Evolutionary conservation across 148 eudicot species (phyloP), one percentile per base, ranked within the genome.

Genomic region (Fagopyrum esculentum): DNA sequence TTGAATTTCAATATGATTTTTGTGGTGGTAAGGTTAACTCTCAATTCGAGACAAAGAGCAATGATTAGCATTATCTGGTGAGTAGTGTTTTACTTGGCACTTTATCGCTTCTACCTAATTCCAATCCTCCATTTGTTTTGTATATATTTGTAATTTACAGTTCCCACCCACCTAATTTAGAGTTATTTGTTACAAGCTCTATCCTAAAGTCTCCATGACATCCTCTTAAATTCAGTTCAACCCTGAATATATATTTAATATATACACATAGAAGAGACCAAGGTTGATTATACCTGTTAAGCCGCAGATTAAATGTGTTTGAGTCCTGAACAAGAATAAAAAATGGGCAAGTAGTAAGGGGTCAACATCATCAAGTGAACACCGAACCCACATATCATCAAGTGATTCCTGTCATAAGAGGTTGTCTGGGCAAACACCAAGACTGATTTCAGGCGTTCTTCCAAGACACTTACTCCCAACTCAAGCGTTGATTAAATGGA

Each of bases 401-500:
- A 74, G 76, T 74, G 76, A 73, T 73, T 40, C 60, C 3, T 45
- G 44, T 73, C 63, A 73, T 66, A 73, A 73, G 76, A 54, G 49
- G 35, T 55, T 59, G 64, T 52, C 8, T 51, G 57, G 61, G 46
- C 35, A 73, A 45, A 52, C 30, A 59, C 9, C 10, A 59, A 9
- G 3, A 6, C 6, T 16, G 17, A 19, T 2, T 6, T 45, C 26
- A 75, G 61, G 77, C 63, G 77, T 45, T 46, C 56, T 10, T 75
- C 77, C 9, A 75, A 75, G 72, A 9, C 52, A 44, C 29, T 71
- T 9, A 17, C 10, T 68, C 19, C 35, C 72, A 11, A 12, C 69
- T 47, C 77, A 30, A 44, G 71, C 68, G 47, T 44, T 46, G 45
- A 45, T n/a, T 22, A 75, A 19, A 76, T 52, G 50, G 78, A 75